phyloP scores from a whole-genome alignment of 805 yeast species.

The Cyberlindnera sargentensis region DNA sequence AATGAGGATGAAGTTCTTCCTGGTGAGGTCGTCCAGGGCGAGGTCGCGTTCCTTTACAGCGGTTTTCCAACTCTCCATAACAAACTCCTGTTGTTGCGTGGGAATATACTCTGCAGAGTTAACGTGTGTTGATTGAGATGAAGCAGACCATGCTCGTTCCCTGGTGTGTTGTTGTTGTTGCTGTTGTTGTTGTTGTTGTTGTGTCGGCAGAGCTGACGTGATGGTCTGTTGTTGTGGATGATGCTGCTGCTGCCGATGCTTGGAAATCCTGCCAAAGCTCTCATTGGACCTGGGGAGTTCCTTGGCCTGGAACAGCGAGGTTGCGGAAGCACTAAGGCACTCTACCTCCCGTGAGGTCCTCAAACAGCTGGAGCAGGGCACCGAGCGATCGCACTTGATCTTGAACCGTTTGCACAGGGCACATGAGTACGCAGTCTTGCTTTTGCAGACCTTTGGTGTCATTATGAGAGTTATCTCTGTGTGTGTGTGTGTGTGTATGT shows the following conservation, averaged over 20 bases:
- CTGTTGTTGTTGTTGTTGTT: too few species aligned
- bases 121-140: too few species aligned
- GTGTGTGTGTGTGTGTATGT: too few species aligned
- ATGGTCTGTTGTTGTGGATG: too few species aligned
- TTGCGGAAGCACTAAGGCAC: conserved; percentile 13
- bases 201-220: too few species aligned
- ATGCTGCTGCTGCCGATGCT: background rate
- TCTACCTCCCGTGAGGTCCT: conserved; percentile 9
- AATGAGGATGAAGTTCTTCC: conserved; percentile 1
- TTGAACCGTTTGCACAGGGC: conserved; percentile 15
- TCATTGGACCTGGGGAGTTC: conserved; percentile 17
- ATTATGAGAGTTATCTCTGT: too few species aligned
- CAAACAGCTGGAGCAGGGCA: conserved; percentile 17
- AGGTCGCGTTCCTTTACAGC: background rate
- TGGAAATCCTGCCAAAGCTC: conserved; percentile 13
- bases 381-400: conserved; percentile 14
- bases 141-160: too few species aligned
- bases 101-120: background rate
- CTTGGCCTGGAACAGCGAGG: conserved; percentile 11
- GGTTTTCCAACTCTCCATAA: background rate
- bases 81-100: background rate
- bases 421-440: conserved; percentile 5
- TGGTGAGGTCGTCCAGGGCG: conserved; percentile 5
- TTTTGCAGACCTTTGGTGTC: too few species aligned
- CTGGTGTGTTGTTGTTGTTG: too few species aligned